Evolutionary conservation across 2,329 filamentous ascomycete species (phyloP), one percentile per base, ranked within the genome.

Genomic region (Aspergillus pseudoviridinutans): DNA sequence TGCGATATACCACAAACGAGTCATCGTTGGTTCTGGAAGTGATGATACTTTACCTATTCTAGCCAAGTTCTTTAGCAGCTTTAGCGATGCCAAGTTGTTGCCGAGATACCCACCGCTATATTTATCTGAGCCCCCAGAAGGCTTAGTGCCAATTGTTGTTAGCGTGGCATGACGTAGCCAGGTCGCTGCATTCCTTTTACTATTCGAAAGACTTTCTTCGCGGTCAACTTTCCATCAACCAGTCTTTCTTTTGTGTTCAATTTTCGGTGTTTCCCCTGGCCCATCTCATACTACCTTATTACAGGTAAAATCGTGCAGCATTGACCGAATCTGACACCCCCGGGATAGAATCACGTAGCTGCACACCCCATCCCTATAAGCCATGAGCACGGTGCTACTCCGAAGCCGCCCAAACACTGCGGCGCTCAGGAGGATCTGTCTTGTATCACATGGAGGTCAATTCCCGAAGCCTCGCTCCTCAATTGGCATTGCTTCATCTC

Each of bases 341-440:
- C 32, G 22, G 32, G 6, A 38, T 38, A 38, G 5, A 17, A 17
- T 17, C 14, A 17, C 14, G 14, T 38, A 17, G 32, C 32, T 14
- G 32, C 32, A 38, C 5, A 38, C 14, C 32, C 17, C 27, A 29
- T 51, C 20, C 20, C 46, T 56, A 17, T 57, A 49, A 52, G 62
- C 61, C 55, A 71, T 74, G 68, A 71, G 67, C 64, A 67, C 68
- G 60, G 64, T 63, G 59, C 64, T 74, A 56, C 64, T 67, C 58
- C 67, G 67, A 65, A 62, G 62, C 63, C 68, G 68, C 59, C 60
- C 66, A 65, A 66, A 64, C 58, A 56, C 64, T 54, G 58, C 62
- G 53, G 64, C 64, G 56, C 61, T 70, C 58, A 68, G 58, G 54
- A 67, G 64, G 59, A 66, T 69, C 60, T 64, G 61, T 20, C 56